Percentiles rank a stretch among this genome's conserved stretches.
Evolutionary conservation across 1,139 yeast genomes (phyloP).

Genomic region (Starmera stellimalicola): DNA sequence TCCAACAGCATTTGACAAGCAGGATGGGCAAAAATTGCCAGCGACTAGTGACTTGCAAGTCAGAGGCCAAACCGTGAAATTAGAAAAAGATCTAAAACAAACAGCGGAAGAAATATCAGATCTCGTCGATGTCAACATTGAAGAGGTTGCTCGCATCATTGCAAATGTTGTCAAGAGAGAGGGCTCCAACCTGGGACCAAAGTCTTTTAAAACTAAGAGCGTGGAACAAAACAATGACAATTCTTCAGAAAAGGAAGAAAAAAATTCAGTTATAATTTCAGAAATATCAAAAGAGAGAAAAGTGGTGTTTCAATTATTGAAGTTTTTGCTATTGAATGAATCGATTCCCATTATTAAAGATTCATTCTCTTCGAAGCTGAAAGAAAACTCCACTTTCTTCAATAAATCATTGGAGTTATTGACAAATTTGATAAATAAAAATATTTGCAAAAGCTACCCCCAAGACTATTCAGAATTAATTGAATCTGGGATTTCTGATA

Average conservation of each 20-base stretch:
- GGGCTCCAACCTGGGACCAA: not conserved
- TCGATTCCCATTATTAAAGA: slow-evolving; percentile 10
- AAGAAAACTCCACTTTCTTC: slow-evolving; percentile 19
- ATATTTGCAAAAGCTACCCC: slow-evolving; percentile 24
- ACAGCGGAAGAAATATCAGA: slow-evolving; percentile 25
- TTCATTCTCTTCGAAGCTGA: slow-evolving; percentile 17
- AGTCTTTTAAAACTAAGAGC: not conserved
- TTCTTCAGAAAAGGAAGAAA: slow-evolving; percentile 21
- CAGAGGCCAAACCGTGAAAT: slow-evolving; percentile 9
- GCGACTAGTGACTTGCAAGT: slow-evolving; percentile 8
- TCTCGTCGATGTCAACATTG: slow-evolving; percentile 26
- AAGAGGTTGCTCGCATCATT: slow-evolving; percentile 1
- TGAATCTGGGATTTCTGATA: slow-evolving; percentile 26
- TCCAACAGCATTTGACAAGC: slow-evolving; percentile 28
- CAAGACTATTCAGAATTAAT: slow-evolving; percentile 10
- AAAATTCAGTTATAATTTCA: slow-evolving; percentile 22
- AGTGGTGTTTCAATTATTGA: slow-evolving; percentile 11
- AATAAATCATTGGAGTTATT: slow-evolving; percentile 7
- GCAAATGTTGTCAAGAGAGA: not conserved
- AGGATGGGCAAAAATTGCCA: slow-evolving; percentile 4
- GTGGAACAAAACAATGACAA: slow-evolving; percentile 3
- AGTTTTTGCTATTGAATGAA: slow-evolving; percentile 11
- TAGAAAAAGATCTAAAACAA: slow-evolving; percentile 5
- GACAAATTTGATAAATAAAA: slow-evolving; percentile 5
- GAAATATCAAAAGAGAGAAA: slow-evolving; percentile 39